These are phyloP conservation scores for Crithidia expoeki DNA, from an alignment of 208 protist genomes.

Conservation along the genomic window DNA sequence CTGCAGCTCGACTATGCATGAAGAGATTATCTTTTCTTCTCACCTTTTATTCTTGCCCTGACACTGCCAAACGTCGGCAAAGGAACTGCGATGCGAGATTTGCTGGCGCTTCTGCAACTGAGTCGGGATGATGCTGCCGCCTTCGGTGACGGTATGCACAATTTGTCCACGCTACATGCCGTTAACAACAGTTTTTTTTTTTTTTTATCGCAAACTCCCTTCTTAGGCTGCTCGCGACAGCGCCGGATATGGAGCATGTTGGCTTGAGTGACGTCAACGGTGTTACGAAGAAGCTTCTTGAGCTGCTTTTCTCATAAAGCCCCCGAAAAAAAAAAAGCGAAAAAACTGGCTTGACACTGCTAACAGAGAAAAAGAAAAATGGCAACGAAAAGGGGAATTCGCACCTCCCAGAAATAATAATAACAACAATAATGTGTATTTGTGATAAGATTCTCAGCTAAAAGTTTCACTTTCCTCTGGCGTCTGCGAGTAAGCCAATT, in stretches of 20 bases:
- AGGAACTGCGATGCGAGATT: constrained; percentile 38
- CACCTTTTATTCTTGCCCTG: constrained; percentile 40
- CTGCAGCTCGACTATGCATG: constrained; percentile 34
- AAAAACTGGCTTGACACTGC: too few species aligned
- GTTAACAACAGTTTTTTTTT: constrained; percentile 43
- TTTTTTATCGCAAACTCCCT: constrained; percentile 58
- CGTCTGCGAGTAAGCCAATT: too few species aligned
- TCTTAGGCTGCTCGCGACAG: constrained; percentile 20
- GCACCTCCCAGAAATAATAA: too few species aligned
- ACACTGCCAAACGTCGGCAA: constrained; percentile 39
- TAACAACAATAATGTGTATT: too few species aligned
- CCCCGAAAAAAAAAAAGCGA: not conserved
- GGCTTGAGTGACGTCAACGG: constrained; percentile 49
- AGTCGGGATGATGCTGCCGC: constrained; percentile 35
- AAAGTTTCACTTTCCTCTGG: too few species aligned
- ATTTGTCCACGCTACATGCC: constrained; percentile 40
- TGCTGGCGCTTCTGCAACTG: constrained; percentile 36
- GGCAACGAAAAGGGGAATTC: too few species aligned
- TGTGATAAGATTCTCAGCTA: too few species aligned
- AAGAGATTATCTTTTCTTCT: constrained; percentile 32
- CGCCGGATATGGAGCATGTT: constrained; percentile 40
- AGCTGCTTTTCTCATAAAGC: constrained; percentile 31
- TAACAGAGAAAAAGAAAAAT: too few species aligned
- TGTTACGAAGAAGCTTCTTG: constrained; percentile 54
- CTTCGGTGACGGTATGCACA: constrained; percentile 72